Evolutionary conservation across 441 rosid genomes (phyloP).

Genomic region (Adansonia grandidieri): DNA sequence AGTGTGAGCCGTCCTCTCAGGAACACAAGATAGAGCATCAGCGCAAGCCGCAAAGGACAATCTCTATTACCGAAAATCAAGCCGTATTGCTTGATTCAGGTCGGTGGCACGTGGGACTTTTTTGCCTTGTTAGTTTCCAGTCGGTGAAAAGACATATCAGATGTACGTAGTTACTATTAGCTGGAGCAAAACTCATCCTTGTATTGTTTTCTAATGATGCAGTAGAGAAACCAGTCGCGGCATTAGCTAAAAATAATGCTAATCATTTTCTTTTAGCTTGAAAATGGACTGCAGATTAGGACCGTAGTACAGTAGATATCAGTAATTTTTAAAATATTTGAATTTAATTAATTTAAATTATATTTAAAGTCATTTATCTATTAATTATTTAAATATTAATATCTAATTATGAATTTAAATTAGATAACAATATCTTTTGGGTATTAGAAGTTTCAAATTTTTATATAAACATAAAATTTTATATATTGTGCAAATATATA

Average conservation of each 20-base stretch:
- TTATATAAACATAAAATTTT: too few relatives aligned
- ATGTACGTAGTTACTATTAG: slow-evolving; percentile 6
- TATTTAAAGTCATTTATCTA: too few relatives aligned
- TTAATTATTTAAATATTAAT: too few relatives aligned
- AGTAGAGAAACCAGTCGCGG: not conserved
- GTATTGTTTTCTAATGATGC: not conserved
- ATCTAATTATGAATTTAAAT: too few relatives aligned
- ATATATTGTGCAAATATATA: too few relatives aligned
- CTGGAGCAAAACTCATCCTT: slow-evolving; percentile 12
- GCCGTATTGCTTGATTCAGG: slow-evolving; percentile 35
- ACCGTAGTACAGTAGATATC: too few relatives aligned
- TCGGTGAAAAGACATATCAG: slow-evolving; percentile 8
- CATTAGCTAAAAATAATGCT: not conserved
- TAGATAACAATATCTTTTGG: too few relatives aligned
- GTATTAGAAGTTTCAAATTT: too few relatives aligned
- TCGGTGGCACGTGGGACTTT: slow-evolving; percentile 29
- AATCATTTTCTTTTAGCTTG: not conserved
- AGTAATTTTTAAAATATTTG: too few relatives aligned
- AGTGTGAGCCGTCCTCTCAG: slow-evolving; percentile 50
- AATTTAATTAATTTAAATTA: too few relatives aligned
- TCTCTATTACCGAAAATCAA: not conserved
- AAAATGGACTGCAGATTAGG: not conserved
- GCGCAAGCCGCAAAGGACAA: slow-evolving; percentile 38
- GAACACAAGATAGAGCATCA: slow-evolving; percentile 51
- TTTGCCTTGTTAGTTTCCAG: slow-evolving; percentile 18